Conservation (phyloP, 78 protist genomes). For the Pigoraptor vietnamica region DNA sequence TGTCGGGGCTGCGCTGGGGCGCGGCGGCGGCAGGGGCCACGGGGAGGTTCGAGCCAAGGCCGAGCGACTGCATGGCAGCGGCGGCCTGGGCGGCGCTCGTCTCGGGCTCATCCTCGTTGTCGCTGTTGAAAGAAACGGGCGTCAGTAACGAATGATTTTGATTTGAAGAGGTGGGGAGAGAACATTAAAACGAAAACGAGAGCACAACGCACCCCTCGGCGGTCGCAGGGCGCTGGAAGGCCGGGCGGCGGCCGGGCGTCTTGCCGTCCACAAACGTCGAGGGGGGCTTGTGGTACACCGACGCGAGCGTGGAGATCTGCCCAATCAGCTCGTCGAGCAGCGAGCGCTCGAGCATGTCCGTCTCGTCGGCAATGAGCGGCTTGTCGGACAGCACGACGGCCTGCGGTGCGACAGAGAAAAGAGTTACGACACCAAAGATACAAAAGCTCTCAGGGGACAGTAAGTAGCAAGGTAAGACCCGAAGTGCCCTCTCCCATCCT, state of each 20-base stretch:
- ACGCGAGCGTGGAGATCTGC: constrained; percentile 83
- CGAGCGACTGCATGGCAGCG: neutral
- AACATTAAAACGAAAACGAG: neutral
- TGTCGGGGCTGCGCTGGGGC: neutral
- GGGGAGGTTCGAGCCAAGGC: neutral
- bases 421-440: neutral
- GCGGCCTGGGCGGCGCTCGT: neutral
- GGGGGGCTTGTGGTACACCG: constrained; percentile 95
- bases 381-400: constrained; percentile 80
- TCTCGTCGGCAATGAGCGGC: constrained; percentile 88
- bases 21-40: neutral
- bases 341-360: constrained; percentile 59
- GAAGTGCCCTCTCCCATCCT: too few species aligned
- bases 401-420: neutral
- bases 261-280: neutral
- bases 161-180: neutral
- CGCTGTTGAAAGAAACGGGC: neutral
- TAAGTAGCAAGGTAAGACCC: neutral
- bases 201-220: neutral
- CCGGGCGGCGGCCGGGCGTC: neutral
- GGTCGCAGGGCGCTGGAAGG: neutral
- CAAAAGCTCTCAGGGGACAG: neutral
- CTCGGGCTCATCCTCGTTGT: neutral
- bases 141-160: neutral
- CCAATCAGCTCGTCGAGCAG: constrained; percentile 83